Evolutionary conservation across 495 filamentous ascomycete species (phyloP).

Genomic region (Penicillium odoratum): DNA sequence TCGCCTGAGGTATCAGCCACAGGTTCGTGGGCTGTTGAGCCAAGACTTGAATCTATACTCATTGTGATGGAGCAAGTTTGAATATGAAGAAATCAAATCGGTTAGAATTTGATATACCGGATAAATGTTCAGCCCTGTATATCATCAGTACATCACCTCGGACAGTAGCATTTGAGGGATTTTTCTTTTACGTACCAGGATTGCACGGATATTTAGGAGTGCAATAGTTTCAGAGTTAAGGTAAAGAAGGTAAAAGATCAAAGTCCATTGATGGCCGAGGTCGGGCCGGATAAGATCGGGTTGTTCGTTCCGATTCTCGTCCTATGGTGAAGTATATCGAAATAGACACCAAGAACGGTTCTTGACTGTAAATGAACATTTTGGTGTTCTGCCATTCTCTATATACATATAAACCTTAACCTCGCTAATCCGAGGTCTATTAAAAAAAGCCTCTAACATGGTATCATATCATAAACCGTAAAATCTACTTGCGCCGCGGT

Average conservation of each 20-base stretch:
- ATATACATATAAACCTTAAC: no score
- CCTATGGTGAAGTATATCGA: neutral
- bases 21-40: neutral
- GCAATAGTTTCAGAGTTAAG: neutral
- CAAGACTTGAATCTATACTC: conserved; percentile 1
- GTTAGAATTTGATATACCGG: no score
- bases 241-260: no score
- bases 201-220: neutral
- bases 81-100: no score
- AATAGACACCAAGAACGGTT: no score
- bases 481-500: conserved; percentile 34
- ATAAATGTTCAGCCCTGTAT: no score
- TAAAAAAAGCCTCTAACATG: neutral
- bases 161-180: no score
- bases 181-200: neutral
- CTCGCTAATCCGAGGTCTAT: no score
- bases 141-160: no score
- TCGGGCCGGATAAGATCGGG: conserved; percentile 26
- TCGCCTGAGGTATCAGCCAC: neutral
- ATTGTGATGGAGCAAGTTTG: neutral
- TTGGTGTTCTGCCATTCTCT: no score
- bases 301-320: conserved; percentile 19
- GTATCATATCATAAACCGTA: conserved; percentile 9
- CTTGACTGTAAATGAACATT: neutral
- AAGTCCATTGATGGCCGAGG: conserved; percentile 5